A percentile compares a stretch with the other conserved stretches of the same genome.
phyloP scores from a whole-genome alignment of 2,329 filamentous ascomycete genomes.

The Mariannaea sp. region DNA sequence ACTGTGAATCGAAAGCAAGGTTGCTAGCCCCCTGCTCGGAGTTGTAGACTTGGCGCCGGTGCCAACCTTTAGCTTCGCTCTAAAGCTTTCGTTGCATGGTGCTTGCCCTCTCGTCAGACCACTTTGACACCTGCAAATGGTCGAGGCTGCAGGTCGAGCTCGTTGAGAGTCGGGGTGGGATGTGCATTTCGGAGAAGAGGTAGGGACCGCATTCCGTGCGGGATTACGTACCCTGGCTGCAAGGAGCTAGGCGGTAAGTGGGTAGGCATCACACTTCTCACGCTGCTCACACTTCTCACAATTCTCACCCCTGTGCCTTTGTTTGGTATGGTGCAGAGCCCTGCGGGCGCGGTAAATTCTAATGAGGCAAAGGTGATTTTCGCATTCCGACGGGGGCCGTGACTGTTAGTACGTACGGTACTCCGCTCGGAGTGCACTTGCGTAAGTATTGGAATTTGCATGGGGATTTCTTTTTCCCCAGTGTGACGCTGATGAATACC shows the following conservation, averaged over 20 bases:
- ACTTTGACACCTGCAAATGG: constrained; percentile 18
- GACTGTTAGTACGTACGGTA: no score
- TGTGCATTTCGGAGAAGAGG: not conserved
- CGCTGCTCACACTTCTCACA: no score
- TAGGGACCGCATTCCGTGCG: no score
- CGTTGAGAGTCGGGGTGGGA: constrained; percentile 14
- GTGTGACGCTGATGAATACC: no score
- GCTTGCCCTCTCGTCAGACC: constrained; percentile 31
- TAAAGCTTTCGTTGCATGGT: constrained; percentile 21
- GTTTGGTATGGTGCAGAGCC: not conserved
- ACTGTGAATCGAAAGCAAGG: constrained; percentile 11
- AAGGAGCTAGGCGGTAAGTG: no score
- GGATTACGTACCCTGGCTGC: no score
- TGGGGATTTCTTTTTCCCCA: no score
- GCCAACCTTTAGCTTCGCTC: constrained; percentile 15
- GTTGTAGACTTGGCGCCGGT: constrained; percentile 9
- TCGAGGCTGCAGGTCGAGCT: constrained; percentile 19
- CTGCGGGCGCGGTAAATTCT: constrained; percentile 13
- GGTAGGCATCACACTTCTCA: no score
- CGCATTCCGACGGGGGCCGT: constrained; percentile 6
- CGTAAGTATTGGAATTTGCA: no score
- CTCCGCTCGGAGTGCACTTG: no score
- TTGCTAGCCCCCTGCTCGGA: constrained; percentile 13
- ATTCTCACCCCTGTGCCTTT: no score
- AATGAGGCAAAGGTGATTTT: constrained; percentile 9